Evolutionary conservation across 1,284 basidiomycete genomes (phyloP), one percentile per base, ranked within the genome.

Genomic region (Abortiporus biennis): DNA sequence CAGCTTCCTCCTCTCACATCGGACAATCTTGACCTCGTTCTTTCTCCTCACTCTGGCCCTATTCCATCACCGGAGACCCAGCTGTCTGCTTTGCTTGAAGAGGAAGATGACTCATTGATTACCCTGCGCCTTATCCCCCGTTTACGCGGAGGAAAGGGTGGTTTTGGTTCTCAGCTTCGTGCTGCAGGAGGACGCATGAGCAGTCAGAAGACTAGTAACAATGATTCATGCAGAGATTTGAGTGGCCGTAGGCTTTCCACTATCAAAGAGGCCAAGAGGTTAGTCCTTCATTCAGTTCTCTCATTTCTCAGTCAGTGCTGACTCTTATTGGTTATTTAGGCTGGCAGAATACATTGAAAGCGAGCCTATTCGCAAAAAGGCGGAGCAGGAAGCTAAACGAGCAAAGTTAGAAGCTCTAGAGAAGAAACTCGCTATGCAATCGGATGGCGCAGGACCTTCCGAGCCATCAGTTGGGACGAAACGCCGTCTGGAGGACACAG

Each of bases 111-210:
- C 11, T 42, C 43, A 5, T 62, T 86, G 11, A 63, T 88, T 15
- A 72, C 72, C 2, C 63, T 90, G 3, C 73, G 85, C 0, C 67
- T 90, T n/a, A 66, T 74, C 1, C 84, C 85, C 0, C 69, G 84
- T 23, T 60, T 95, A 8, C 72, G 73, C 8, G 95, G 95, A 47
- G 96, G 96, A 36, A 99, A 99, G 65, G 95, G 96, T 57, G 95
- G 95, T 39, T 99, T 99, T 59, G 95, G 96, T 6, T 89, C 87
- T 19, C 93, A 97, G 71, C 74, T 99, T 49, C 80, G 95, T 59
- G 95, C 96, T 0, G 93, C 94, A 16, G 95, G 95, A 52, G 95
- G 95, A 6, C 80, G 94, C 32, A 99, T 99, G 96, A 92, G 89
- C 55, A 88, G 85, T 52, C 85, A 92, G 68, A 95, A 94, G 73